Percentiles rank a stretch among this genome's conserved stretches.
Evolutionary conservation across 2,329 filamentous ascomycete species (phyloP).

Genomic region (Ophiocordyceps camponoti-floridani): DNA sequence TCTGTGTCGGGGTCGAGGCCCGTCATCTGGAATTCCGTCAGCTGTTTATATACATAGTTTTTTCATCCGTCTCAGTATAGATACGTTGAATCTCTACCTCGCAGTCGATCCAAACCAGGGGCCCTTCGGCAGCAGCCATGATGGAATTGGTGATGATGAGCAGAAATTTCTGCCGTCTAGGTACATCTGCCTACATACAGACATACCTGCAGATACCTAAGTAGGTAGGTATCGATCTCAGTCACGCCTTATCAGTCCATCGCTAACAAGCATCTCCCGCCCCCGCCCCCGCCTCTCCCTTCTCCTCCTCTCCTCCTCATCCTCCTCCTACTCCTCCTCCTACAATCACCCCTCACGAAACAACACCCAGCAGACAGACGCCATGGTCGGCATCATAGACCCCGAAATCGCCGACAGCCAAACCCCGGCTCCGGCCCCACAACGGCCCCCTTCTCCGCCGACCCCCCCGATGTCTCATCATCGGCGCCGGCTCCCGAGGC

Average conservation of each 20-base stretch:
- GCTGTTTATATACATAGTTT: too few species aligned
- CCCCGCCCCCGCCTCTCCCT: neutral
- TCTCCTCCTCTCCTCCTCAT: neutral
- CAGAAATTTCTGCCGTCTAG: too few species aligned
- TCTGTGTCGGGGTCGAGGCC: conserved; percentile 52
- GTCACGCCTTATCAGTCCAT: too few species aligned
- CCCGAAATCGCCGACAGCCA: conserved; percentile 8
- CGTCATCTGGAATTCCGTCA: conserved; percentile 51
- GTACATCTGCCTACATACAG: too few species aligned
- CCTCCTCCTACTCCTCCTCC: neutral
- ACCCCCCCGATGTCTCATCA: conserved; percentile 54
- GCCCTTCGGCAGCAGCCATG: conserved; percentile 23
- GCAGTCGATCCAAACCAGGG: conserved; percentile 73
- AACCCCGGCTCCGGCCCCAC: conserved; percentile 11
- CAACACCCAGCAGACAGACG: neutral
- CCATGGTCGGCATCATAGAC: conserved; percentile 7
- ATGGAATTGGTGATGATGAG: too few species aligned
- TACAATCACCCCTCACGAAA: too few species aligned
- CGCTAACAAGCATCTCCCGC: neutral
- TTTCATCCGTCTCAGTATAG: too few species aligned
- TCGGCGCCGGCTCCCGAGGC: conserved; percentile 70
- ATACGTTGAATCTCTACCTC: too few species aligned
- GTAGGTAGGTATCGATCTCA: too few species aligned
- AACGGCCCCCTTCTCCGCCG: conserved; percentile 25
- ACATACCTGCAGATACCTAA: too few species aligned